These are phyloP conservation scores for Umbelopsis vinacea DNA, from an alignment of 192 early-diverging fungal genomes.

Conservation along the genomic window DNA sequence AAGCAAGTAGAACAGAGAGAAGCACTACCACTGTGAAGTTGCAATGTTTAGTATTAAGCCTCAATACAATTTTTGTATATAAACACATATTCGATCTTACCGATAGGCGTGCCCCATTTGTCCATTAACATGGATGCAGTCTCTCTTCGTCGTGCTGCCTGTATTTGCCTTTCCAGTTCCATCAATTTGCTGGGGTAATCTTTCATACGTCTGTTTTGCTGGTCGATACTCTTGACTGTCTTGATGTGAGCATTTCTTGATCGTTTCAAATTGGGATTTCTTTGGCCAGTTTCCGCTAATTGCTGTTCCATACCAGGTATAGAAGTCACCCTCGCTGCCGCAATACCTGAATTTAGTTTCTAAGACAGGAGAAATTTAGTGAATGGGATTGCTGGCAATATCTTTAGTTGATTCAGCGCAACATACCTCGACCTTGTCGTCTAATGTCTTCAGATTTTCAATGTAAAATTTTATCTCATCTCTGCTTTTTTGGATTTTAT, in stretches of 20 bases:
- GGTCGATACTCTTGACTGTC: conserved; percentile 12
- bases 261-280: conserved; percentile 8
- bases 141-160: conserved; percentile 15
- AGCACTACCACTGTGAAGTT: conserved; percentile 2
- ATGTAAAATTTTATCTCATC: neutral
- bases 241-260: conserved; percentile 3
- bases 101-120: conserved; percentile 7
- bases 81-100: neutral
- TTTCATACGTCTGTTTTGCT: conserved; percentile 13
- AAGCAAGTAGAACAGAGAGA: neutral
- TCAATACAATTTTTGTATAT: neutral
- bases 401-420: neutral
- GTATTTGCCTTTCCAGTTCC: neutral
- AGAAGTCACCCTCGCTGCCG: neutral
- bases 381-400: neutral
- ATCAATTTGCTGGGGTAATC: neutral
- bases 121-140: conserved; percentile 8
- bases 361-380: neutral
- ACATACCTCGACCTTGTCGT: conserved; percentile 2
- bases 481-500: neutral
- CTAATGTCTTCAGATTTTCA: neutral
- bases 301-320: conserved; percentile 12
- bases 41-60: neutral
- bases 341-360: conserved; percentile 7
- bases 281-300: neutral